Base-by-base conservation (phyloP, 2,329 filamentous ascomycete species). In the Cordyceps militaris region DNA sequence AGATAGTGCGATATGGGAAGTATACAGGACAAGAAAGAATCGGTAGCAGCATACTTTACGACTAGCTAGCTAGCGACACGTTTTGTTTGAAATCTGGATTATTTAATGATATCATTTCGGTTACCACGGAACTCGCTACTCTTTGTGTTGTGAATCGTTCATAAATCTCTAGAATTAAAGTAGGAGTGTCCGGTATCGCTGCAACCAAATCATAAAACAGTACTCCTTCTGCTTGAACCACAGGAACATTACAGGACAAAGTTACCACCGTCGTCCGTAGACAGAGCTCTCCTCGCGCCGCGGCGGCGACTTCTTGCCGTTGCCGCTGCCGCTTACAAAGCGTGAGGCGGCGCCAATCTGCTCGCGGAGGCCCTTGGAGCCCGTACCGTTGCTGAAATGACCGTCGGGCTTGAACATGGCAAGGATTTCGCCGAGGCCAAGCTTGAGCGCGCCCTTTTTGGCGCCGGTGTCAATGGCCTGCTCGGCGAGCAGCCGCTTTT, bases 371-470 rank as follows among this genome's bases (percentile, higher is more conserved):
- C 57, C 56, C 42, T 75, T 72, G 26, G 47, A 36, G 23, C 61
- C 62, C 14, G 43, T 48, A 30, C 67, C 70, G 46, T 75, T 72
- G 23, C 72, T 74, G 52, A 73, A 69, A 21, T 73, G 73, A 38
- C 71, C 61, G 66, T 90, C 86, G 30, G 85, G 84, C 61, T 84
- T 85, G 76, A 99, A 99, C 58, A 99, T 80, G 51, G 89, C 86
- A 71, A 99, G 80, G 71, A 99, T 95, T 73, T 99, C 94, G 69
- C 91, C 87, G 83, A 97, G 86, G 49, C 87, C 90, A 51, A 99
- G 79, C 75, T 97, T 97, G 69, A 89, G 84, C 16, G 85, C 82
- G 57, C 76, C 83, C 60, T 87, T 89, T 68, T 83, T 88, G 69
- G 85, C 83, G 63, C 85, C 86, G 61, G 86, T 85, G 71, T 97